phyloP scores from a whole-genome alignment of 306 rosid species.

The Sphenostylis stenocarpa region DNA sequence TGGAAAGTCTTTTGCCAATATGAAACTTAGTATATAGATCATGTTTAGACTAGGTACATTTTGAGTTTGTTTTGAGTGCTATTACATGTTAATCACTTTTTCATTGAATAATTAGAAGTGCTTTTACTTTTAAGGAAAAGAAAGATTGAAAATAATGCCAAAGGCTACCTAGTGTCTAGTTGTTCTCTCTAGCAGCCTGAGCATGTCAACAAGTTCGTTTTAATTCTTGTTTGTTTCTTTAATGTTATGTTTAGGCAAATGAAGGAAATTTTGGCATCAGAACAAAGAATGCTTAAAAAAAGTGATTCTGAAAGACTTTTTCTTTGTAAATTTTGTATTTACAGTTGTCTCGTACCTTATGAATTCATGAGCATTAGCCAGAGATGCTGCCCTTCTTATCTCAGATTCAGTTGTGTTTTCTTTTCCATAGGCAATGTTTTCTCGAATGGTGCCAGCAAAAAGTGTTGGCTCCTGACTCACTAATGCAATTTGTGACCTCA shows the following conservation, averaged over 20 bases:
- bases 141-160: neutral
- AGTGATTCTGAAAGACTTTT: neutral
- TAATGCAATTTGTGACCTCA: slow-evolving; percentile 81
- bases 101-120: neutral
- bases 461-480: slow-evolving; percentile 87
- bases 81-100: neutral
- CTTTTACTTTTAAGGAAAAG: neutral
- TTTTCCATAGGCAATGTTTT: slow-evolving; percentile 78
- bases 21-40: too few relatives aligned
- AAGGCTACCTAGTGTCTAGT: neutral
- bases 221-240: neutral
- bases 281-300: neutral
- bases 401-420: slow-evolving; percentile 70
- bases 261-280: neutral
- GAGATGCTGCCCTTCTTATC: slow-evolving; percentile 75
- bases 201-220: neutral
- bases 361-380: slow-evolving; percentile 94
- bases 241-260: neutral
- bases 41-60: neutral
- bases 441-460: slow-evolving; percentile 72
- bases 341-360: slow-evolving; percentile 53
- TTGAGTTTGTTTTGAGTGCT: too few relatives aligned
- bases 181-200: neutral
- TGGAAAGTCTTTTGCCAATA: neutral
- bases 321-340: too few relatives aligned